Percentiles rank a stretch among this genome's conserved stretches.
phyloP scores from a whole-genome alignment of 495 filamentous ascomycete species.

The Staphylotrichum longicolle region DNA sequence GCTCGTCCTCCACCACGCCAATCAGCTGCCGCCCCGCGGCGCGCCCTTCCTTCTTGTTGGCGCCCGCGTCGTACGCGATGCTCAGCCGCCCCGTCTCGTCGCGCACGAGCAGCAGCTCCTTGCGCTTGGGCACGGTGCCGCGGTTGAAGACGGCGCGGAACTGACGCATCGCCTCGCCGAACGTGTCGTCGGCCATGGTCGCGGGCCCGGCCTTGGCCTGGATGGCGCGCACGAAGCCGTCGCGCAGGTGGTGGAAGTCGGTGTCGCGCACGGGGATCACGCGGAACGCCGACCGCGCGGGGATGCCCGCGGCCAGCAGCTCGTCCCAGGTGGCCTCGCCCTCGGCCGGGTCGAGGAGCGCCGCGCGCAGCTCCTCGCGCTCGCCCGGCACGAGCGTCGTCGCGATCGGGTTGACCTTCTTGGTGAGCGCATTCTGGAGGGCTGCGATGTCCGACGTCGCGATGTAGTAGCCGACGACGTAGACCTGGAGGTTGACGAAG shows the following conservation, averaged over 20 bases:
- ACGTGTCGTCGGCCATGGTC: conserved; percentile 59
- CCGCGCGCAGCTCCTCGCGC: conserved; percentile 63
- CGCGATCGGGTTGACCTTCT: conserved; percentile 60
- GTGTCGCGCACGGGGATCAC: conserved; percentile 85
- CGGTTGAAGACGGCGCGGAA: conserved; percentile 79
- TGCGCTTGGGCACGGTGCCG: conserved; percentile 69
- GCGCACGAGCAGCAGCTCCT: conserved; percentile 70
- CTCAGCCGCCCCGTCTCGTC: conserved; percentile 62
- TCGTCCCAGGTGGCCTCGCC: conserved; percentile 71
- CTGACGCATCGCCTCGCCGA: conserved; percentile 65
- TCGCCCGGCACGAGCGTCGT: conserved; percentile 79
- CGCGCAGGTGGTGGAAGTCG: conserved; percentile 85
- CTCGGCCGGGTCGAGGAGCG: conserved; percentile 65
- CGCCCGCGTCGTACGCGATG: conserved; percentile 65
- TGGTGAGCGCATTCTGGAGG: conserved; percentile 46
- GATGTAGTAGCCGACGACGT: conserved; percentile 89
- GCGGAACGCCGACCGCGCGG: conserved; percentile 66
- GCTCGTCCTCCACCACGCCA: conserved; percentile 71
- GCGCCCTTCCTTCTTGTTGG: conserved; percentile 42
- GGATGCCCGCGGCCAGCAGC: conserved; percentile 59
- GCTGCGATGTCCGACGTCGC: conserved; percentile 70
- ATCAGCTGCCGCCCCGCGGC: conserved; percentile 46
- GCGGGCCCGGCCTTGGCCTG: conserved; percentile 58
- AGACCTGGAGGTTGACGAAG: conserved; percentile 88
- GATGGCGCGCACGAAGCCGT: conserved; percentile 85